Percentiles rank a stretch among this genome's conserved stretches.
phyloP scores from a whole-genome alignment of 108 stramenopile genomes.

The Aurantiochytrium sp. region DNA sequence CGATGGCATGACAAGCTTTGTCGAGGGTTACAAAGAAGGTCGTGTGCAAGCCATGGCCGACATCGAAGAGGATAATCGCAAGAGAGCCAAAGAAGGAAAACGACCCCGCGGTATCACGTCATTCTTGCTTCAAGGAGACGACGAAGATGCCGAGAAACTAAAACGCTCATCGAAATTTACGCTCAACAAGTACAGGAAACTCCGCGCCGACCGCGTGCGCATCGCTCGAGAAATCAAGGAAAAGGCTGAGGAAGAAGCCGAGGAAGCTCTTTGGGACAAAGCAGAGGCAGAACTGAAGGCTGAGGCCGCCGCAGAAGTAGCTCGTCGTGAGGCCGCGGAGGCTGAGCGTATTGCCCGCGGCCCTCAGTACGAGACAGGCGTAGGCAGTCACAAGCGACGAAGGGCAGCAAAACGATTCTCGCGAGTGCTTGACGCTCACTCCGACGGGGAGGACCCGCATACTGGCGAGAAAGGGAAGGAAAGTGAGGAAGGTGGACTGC shows the following conservation, averaged over 20 bases:
- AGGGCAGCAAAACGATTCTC: too few relatives aligned
- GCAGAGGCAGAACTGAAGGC: background rate
- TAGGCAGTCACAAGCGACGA: background rate
- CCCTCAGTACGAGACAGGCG: background rate
- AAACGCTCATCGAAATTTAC: background rate
- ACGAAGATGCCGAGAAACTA: background rate
- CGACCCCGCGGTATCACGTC: background rate
- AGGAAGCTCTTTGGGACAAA: background rate
- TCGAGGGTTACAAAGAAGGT: background rate
- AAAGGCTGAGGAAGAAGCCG: background rate
- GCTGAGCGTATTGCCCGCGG: background rate
- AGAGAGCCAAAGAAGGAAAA: background rate
- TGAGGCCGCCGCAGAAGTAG: background rate
- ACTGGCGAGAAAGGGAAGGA: too few relatives aligned
- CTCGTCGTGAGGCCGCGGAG: background rate
- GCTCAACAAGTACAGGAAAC: background rate
- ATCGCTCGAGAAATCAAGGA: background rate
- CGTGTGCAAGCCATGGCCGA: background rate
- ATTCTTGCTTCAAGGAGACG: background rate
- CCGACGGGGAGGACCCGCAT: too few relatives aligned
- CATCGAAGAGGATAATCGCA: background rate
- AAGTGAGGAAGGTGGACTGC: too few relatives aligned
- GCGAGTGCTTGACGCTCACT: too few relatives aligned
- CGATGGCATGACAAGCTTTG: background rate
- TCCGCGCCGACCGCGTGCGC: background rate